phyloP scores from a whole-genome alignment of 805 yeast genomes.

The Starmerella tilneyi region DNA sequence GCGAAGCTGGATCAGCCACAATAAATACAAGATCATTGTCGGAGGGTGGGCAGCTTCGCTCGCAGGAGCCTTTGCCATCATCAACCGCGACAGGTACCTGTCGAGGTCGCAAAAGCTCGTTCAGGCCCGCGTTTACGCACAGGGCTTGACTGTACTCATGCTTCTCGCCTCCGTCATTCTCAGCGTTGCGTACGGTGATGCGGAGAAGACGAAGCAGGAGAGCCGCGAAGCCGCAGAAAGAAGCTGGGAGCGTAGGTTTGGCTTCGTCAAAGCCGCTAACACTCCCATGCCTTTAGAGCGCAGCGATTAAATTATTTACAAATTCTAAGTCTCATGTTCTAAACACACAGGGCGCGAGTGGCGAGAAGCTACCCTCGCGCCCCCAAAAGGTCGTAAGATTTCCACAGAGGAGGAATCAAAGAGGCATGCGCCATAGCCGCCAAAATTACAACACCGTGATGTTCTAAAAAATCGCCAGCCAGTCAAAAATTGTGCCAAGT shows the following conservation, averaged over 20 bases:
- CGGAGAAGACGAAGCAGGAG: constrained; percentile 8
- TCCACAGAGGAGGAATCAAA: no score
- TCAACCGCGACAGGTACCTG: constrained; percentile 64
- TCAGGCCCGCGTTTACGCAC: constrained; percentile 87
- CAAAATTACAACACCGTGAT: no score
- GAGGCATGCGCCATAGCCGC: no score
- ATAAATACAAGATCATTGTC: constrained; percentile 40
- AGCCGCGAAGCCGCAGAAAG: constrained; percentile 6
- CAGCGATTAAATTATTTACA: background rate
- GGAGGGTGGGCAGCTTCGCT: constrained; percentile 72
- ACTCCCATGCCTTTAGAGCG: background rate
- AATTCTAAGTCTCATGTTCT: background rate
- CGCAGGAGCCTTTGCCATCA: constrained; percentile 67
- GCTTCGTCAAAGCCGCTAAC: constrained; percentile 15
- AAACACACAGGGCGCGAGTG: no score
- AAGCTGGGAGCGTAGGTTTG: constrained; percentile 21
- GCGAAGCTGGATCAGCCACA: constrained; percentile 9
- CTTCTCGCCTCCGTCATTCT: constrained; percentile 39
- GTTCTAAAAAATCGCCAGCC: no score
- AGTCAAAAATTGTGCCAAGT: no score
- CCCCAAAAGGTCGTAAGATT: no score
- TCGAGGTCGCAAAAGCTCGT: constrained; percentile 69
- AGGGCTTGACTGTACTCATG: constrained; percentile 63
- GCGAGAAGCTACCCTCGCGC: no score
- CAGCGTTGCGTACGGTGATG: constrained; percentile 13